A percentile compares a stretch with the other conserved stretches of the same genome.
Evolutionary conservation across 2,329 filamentous ascomycete species (phyloP).

Genomic region (Curvularia hawaiiensis): DNA sequence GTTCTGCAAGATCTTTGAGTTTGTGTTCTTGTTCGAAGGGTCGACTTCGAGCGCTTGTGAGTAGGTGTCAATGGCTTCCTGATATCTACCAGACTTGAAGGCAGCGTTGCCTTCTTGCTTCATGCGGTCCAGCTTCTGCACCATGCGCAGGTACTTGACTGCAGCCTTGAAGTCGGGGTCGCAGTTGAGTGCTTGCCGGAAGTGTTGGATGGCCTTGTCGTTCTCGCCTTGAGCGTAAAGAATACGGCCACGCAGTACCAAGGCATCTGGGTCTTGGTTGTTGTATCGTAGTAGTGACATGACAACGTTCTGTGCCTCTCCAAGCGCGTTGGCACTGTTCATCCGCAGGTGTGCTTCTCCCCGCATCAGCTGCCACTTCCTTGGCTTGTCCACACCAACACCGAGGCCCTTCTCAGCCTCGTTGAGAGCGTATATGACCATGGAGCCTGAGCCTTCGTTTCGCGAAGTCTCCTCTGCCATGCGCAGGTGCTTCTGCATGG

Average conservation of each 20-base stretch:
- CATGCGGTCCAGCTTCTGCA: conserved; percentile 89
- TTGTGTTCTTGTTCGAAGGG: conserved; percentile 85
- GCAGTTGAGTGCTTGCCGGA: conserved; percentile 85
- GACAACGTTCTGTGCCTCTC: conserved; percentile 90
- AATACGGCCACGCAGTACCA: conserved; percentile 85
- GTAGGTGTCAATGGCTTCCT: conserved; percentile 84
- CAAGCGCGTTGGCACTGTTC: conserved; percentile 84
- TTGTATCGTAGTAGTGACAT: conserved; percentile 86
- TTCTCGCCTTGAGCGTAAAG: conserved; percentile 93
- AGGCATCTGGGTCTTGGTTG: conserved; percentile 88
- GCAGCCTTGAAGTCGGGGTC: conserved; percentile 92
- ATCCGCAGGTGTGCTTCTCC: conserved; percentile 93
- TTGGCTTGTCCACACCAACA: conserved; percentile 74
- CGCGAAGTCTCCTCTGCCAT: conserved; percentile 79
- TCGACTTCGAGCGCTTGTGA: conserved; percentile 83
- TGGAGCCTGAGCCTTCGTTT: conserved; percentile 79
- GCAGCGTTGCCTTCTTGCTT: conserved; percentile 92
- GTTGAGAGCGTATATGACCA: conserved; percentile 90
- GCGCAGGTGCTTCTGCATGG: conserved; percentile 81
- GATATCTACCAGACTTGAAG: conserved; percentile 84
- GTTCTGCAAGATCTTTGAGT: conserved; percentile 94
- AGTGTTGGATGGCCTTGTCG: conserved; percentile 90
- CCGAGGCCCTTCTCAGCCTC: conserved; percentile 85
- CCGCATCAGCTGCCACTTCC: conserved; percentile 92
- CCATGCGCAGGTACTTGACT: conserved; percentile 84